Conservation (phyloP, 257 asterid genomes). For the Thymus quinquecostatus region DNA sequence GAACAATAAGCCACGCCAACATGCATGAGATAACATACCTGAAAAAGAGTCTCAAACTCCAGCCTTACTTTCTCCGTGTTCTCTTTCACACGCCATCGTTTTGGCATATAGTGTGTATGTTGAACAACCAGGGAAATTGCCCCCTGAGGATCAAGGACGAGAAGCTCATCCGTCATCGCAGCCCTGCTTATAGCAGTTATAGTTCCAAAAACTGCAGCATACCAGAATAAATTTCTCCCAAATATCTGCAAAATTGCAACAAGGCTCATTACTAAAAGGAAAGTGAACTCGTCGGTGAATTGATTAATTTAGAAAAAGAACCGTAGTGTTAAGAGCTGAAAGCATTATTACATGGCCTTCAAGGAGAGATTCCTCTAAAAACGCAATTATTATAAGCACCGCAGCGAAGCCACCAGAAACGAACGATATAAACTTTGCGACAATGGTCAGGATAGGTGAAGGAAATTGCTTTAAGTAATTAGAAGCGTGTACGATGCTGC, state of each 20-base stretch:
- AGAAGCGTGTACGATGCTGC: conserved; percentile 80
- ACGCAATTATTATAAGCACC: conserved; percentile 89
- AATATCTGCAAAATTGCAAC: conserved; percentile 63
- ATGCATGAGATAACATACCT: conserved; percentile 51
- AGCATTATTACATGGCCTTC: conserved; percentile 93
- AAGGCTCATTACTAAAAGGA: conserved; percentile 20
- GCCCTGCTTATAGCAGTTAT: conserved; percentile 97
- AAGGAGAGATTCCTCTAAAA: conserved; percentile 93
- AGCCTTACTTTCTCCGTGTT: conserved; percentile 63
- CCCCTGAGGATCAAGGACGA: conserved; percentile 85
- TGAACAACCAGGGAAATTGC: conserved; percentile 82
- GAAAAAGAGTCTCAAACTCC: conserved; percentile 92
- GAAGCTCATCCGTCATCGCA: conserved; percentile 76
- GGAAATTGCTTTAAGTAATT: conserved; percentile 93
- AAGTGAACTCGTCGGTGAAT: conserved; percentile 1
- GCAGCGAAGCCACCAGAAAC: conserved; percentile 99
- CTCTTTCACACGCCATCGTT: conserved; percentile 97
- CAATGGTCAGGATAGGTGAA: conserved; percentile 76
- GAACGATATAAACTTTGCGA: conserved; percentile 94
- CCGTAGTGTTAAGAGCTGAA: conserved; percentile 18
- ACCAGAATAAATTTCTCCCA: conserved; percentile 97
- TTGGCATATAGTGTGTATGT: conserved; percentile 94
- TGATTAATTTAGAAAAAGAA: conserved; percentile 8
- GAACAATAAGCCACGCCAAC: neutral
- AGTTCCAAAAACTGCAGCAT: conserved; percentile 96